These are phyloP conservation scores for Cryptococcus sp. DNA, from an alignment of 1,284 basidiomycete genomes.

Conservation along the genomic window DNA sequence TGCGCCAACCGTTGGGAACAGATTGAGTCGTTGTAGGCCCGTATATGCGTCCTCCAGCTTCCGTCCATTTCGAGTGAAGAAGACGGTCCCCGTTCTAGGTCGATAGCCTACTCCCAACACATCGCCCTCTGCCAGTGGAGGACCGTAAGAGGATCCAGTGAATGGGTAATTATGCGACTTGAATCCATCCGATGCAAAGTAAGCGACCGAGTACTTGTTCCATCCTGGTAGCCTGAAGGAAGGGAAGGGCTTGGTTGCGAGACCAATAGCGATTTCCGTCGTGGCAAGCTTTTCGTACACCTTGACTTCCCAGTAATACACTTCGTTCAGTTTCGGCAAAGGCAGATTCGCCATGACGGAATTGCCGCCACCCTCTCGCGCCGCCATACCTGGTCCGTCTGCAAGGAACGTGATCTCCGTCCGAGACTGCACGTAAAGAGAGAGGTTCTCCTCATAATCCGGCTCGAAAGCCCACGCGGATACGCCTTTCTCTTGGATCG, in stretches of 20 bases:
- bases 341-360: constrained; percentile 93
- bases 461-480: constrained; percentile 97
- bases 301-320: constrained; percentile 98
- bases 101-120: constrained; percentile 91
- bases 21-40: constrained; percentile 81
- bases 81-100: constrained; percentile 90
- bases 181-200: constrained; percentile 89
- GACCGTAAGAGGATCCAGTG: constrained; percentile 80
- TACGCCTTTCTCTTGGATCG: constrained; percentile 96
- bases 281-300: constrained; percentile 88
- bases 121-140: constrained; percentile 86
- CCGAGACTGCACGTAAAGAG: constrained; percentile 84
- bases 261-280: constrained; percentile 81
- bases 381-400: constrained; percentile 75
- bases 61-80: constrained; percentile 93
- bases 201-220: constrained; percentile 89
- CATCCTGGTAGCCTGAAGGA: constrained; percentile 87
- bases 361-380: constrained; percentile 64
- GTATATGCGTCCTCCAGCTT: constrained; percentile 92
- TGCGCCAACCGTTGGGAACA: constrained; percentile 92
- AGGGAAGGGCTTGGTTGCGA: constrained; percentile 94
- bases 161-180: constrained; percentile 98
- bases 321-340: constrained; percentile 91
- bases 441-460: constrained; percentile 89
- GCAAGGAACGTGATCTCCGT: constrained; percentile 95